These are phyloP conservation scores for Pythium myriotylum DNA, from an alignment of 352 stramenopile genomes.

Conservation along the genomic window DNA sequence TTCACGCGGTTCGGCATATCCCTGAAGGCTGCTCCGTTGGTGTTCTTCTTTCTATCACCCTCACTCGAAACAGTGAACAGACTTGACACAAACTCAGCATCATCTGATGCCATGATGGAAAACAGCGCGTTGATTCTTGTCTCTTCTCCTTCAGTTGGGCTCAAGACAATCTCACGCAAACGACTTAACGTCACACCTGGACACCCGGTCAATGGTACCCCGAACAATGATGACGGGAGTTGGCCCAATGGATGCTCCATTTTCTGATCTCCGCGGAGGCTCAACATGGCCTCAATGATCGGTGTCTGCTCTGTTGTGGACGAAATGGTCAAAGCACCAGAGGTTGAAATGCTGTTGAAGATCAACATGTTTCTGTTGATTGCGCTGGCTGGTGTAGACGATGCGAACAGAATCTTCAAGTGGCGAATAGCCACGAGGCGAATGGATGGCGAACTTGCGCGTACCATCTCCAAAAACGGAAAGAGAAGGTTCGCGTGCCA, in stretches of 20 bases:
- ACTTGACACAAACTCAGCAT: slow-evolving; percentile 67
- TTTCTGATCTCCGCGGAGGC: slow-evolving; percentile 56
- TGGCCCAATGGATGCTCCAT: slow-evolving; percentile 18
- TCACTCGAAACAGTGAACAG: slow-evolving; percentile 60
- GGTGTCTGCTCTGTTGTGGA: slow-evolving; percentile 76
- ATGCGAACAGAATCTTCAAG: slow-evolving; percentile 38
- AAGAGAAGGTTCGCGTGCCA: slow-evolving; percentile 35
- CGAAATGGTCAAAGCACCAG: slow-evolving; percentile 66
- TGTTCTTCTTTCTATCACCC: slow-evolving; percentile 70
- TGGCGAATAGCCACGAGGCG: slow-evolving; percentile 35
- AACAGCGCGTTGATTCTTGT: slow-evolving; percentile 71
- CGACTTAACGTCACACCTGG: slow-evolving; percentile 59
- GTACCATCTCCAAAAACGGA: slow-evolving; percentile 37
- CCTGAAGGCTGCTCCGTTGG: slow-evolving; percentile 56
- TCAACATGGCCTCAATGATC: slow-evolving; percentile 79
- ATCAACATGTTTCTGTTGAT: slow-evolving; percentile 82
- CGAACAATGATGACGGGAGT: slow-evolving; percentile 49
- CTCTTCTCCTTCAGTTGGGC: slow-evolving; percentile 55
- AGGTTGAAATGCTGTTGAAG: slow-evolving; percentile 77
- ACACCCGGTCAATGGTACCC: slow-evolving; percentile 50
- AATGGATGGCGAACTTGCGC: slow-evolving; percentile 32
- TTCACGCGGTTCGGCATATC: slow-evolving; percentile 76
- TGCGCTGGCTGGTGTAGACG: slow-evolving; percentile 42
- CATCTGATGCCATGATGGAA: slow-evolving; percentile 64
- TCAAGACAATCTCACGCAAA: slow-evolving; percentile 69